Evolutionary conservation across 192 early-diverging fungal species (phyloP), one percentile per base, ranked within the genome.

Genomic region (Bifiguratus adelaidae): DNA sequence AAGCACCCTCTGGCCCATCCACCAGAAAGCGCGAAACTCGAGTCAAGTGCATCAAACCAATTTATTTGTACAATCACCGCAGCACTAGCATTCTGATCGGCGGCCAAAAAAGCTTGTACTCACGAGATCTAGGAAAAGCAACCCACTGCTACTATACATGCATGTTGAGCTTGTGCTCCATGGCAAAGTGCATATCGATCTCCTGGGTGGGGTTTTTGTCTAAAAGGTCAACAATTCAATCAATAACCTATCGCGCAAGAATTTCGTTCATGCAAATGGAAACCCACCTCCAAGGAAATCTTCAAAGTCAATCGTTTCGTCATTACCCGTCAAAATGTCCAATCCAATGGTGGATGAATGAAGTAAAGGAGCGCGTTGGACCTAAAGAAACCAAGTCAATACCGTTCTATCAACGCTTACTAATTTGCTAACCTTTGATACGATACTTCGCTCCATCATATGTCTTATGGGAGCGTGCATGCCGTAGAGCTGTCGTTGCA

Each of bases 391-490:
- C 1, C 23, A 12, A 6, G 18, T 29, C 11, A 19, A 13, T 22
- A 0, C 15, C 5, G 22, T 21, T 20, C 13, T 7, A 21, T 11
- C 7, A 15, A 21, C 7, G 13, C 16, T 15, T 2, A 13, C 8
- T 16, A 1, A 36, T 53, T 36, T 19, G 35, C 38, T 52, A 49
- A 74, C 72, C 52, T 56, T 71, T 58, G 58, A 57, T 21, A 88
- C 77, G 4, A 91, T 53, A 37, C 63, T 72, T 41, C 80, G 72
- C 57, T 96, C 92, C 92, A 96, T 96, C 53, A 89, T 83, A 60
- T 90, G 68, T 53, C 86, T 81, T 56, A 98, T 70, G 24, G 92
- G 95, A n/a, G 85, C 85, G 56, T 94, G 89, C 43, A 91, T 65
- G 19, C 92, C 95, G 58, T 89, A 88, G 15, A 81, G 48, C 51